Conservation (phyloP, 108 stramenopile species). For the Fragilariopsis cylindrus region DNA sequence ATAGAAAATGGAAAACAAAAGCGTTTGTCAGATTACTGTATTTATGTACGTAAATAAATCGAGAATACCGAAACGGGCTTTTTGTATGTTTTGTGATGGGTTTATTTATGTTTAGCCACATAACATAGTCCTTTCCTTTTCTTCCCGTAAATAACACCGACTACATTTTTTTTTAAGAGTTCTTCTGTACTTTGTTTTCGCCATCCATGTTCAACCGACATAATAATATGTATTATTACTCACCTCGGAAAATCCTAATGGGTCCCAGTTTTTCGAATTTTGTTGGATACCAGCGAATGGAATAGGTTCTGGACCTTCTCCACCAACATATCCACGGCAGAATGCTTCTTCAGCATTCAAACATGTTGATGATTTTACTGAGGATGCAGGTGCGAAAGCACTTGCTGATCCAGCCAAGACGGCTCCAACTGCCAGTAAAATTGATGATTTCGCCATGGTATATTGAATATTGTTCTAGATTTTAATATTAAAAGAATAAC, state of each 20-base stretch:
- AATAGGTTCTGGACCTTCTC: constrained; percentile 55
- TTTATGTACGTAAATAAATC: background rate
- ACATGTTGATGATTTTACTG: constrained; percentile 30
- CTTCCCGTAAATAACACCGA: background rate
- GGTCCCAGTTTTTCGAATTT: constrained; percentile 51
- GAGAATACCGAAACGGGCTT: background rate
- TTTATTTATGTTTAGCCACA: background rate
- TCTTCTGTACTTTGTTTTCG: no score
- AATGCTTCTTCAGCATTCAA: constrained; percentile 29
- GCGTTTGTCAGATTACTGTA: background rate
- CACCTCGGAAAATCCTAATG: constrained; percentile 70
- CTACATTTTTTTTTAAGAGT: no score
- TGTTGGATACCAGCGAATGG: constrained; percentile 16
- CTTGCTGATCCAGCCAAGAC: constrained; percentile 57
- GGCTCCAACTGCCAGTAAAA: constrained; percentile 35
- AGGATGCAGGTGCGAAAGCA: constrained; percentile 58
- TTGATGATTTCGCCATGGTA: constrained; percentile 50
- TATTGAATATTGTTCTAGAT: no score
- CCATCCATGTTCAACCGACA: background rate
- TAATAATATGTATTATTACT: constrained; percentile 14
- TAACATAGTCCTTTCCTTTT: background rate
- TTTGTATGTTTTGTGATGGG: background rate
- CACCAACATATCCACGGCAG: constrained; percentile 52
- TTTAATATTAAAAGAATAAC: no score
- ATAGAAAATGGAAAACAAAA: background rate